A percentile compares a stretch with the other conserved stretches of the same genome.
These are phyloP conservation scores for Penicillium waksmanii DNA, from an alignment of 495 filamentous ascomycete species.

Conservation along the genomic window DNA sequence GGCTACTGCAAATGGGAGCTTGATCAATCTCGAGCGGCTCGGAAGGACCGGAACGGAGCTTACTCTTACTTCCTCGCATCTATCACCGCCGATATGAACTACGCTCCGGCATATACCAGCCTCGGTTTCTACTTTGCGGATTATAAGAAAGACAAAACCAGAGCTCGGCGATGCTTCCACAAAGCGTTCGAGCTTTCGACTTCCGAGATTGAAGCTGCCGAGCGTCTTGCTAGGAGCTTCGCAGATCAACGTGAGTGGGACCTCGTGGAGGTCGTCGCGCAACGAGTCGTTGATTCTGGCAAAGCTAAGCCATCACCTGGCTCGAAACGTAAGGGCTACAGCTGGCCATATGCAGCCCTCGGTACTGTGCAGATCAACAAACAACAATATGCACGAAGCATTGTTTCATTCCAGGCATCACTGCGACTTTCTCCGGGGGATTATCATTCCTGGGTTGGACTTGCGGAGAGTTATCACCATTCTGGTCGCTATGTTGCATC, in stretches of 20 bases:
- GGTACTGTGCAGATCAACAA: constrained; percentile 96
- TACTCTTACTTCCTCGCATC: constrained; percentile 84
- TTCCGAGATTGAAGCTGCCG: constrained; percentile 83
- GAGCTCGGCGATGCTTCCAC: constrained; percentile 89
- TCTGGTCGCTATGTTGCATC: constrained; percentile 91
- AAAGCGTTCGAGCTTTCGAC: constrained; percentile 95
- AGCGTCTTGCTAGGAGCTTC: constrained; percentile 81
- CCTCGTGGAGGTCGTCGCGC: constrained; percentile 87
- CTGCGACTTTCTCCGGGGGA: constrained; percentile 79
- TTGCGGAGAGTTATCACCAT: constrained; percentile 94
- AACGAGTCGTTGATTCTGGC: constrained; percentile 90
- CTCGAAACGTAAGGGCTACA: constrained; percentile 85
- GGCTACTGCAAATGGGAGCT: constrained; percentile 88
- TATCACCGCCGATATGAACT: constrained; percentile 85
- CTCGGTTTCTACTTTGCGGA: constrained; percentile 96
- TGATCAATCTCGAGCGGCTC: constrained; percentile 66
- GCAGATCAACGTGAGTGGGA: constrained; percentile 95
- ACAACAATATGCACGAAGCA: constrained; percentile 84
- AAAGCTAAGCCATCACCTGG: constrained; percentile 86
- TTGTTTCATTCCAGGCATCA: constrained; percentile 90
- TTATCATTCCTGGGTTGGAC: constrained; percentile 93
- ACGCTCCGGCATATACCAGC: constrained; percentile 88
- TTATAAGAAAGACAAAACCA: constrained; percentile 80
- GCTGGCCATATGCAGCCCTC: constrained; percentile 95
- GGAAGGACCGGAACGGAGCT: constrained; percentile 76